Evolutionary conservation across 345 rosid species (phyloP), one percentile per base, ranked within the genome.

Genomic region (Psidium guajava): DNA sequence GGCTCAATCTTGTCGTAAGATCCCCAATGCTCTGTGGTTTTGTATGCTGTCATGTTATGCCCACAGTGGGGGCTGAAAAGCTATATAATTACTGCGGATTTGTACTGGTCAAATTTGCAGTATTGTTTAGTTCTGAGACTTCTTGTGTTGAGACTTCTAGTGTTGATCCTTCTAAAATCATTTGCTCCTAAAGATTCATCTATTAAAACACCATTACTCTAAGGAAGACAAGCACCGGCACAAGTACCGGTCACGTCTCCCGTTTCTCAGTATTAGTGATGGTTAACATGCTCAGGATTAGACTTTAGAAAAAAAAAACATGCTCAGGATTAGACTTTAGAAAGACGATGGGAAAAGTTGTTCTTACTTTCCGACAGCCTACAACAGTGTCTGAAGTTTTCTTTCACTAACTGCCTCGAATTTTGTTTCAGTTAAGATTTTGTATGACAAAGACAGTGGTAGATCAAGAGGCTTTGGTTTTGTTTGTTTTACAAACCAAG

Each of bases 381-480:
- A 22, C 49, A 61, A 36, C 57, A 32, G 24, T 54, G 86, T 21
- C 40, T 58, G 28, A 18, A 58, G 27, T 27, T 20, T 22, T 51
- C 18, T 9, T 25, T 8, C 3, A 10, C 64, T 75, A 61, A 54
- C 49, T 52, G 47, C 54, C 16, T 82, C 20, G 27, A 51, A 61
- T 81, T 27, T 86, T 84, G 74, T 83, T 87, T 80, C 89, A 95
- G 99, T 94, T 87, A 93, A 86, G 90, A 94, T 95, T 82, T 85
- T 90, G 64, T 95, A 96, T 16, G 98, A 95, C 80, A 95, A 88
- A 87, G 95, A 89, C 56, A 93, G 90, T 75, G 98, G 98, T 47
- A 89, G 99, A 86, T 91, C 99, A 82, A 95, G 94, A 95, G 96
- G 99, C 9, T 96, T 94, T 42, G 99, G 99, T 27, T 97, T 96